Evolutionary conservation across 352 stramenopile genomes (phyloP).

Genomic region (Blastocystis sp.): DNA sequence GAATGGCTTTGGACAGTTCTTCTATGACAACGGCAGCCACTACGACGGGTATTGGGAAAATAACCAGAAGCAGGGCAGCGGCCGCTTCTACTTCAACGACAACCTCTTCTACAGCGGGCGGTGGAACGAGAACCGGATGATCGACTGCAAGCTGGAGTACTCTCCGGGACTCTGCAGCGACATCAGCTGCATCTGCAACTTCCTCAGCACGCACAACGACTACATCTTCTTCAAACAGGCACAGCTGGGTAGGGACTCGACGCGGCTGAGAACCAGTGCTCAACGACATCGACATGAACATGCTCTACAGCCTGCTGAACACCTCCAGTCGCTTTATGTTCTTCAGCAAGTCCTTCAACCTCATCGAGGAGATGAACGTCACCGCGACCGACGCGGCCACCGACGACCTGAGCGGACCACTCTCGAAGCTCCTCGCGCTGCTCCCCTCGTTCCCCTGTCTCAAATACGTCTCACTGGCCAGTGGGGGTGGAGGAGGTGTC

Average conservation of each 20-base stretch:
- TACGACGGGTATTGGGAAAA: constrained; percentile 34
- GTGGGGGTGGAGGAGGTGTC: neutral
- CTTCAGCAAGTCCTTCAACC: neutral
- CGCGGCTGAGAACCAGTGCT: neutral
- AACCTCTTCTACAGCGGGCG: constrained; percentile 29
- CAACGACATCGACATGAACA: neutral
- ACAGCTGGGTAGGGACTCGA: neutral
- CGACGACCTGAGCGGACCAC: neutral
- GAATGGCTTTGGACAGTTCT: constrained; percentile 26
- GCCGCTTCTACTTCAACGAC: constrained; percentile 38
- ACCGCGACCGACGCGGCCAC: neutral
- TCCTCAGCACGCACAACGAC: constrained; percentile 2
- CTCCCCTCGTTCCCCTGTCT: neutral
- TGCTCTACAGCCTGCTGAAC: neutral
- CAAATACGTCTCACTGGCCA: constrained; percentile 14
- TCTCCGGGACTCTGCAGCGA: neutral
- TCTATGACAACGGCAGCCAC: constrained; percentile 37
- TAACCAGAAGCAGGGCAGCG: constrained; percentile 21
- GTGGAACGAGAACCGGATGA: constrained; percentile 53
- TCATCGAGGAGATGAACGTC: constrained; percentile 49
- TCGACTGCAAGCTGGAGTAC: constrained; percentile 28
- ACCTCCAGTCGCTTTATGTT: neutral
- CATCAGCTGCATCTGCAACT: neutral
- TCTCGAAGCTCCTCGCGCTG: neutral
- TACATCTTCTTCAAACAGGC: constrained; percentile 47